phyloP scores from a whole-genome alignment of 2,329 filamentous ascomycete genomes.

The Epichloe brachyelytri region DNA sequence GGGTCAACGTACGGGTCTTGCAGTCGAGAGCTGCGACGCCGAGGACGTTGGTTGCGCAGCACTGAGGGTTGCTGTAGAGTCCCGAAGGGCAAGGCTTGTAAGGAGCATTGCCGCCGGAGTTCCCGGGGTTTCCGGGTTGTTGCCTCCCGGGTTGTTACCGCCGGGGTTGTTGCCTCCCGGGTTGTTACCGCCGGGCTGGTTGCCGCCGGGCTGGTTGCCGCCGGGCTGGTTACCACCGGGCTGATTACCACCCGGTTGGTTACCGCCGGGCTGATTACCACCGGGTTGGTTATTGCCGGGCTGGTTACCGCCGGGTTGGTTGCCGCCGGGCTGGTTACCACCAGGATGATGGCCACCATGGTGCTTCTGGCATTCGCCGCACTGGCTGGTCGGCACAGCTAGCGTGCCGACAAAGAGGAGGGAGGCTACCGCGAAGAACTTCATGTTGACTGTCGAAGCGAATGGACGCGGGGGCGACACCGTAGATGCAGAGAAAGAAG shows the following conservation, averaged over 20 bases:
- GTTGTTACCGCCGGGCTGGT: not conserved
- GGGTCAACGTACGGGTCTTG: constrained; percentile 4
- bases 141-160: not conserved
- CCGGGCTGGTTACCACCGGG: not conserved
- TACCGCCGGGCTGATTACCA: not conserved
- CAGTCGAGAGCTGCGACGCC: constrained; percentile 7
- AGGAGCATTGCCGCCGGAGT: not conserved
- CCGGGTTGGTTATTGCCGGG: not conserved
- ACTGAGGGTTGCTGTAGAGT: constrained; percentile 7
- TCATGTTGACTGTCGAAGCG: constrained; percentile 5
- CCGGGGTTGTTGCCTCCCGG: not conserved
- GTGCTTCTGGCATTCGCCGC: constrained; percentile 1
- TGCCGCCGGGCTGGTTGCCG: not conserved
- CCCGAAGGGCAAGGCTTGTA: constrained; percentile 3
- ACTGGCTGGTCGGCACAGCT: constrained; percentile 7
- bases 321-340: not conserved
- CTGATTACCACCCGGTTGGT: not conserved
- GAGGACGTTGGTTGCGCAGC: constrained; percentile 7
- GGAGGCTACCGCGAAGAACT: constrained; percentile 7
- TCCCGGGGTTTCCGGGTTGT: not conserved
- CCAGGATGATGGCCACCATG: not conserved
- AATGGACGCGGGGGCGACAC: not conserved
- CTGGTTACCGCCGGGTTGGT: not conserved
- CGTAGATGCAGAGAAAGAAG: not conserved
- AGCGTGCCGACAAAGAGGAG: constrained; percentile 8